These are phyloP conservation scores for Lodderomyces pseudojiufengensis DNA, from an alignment of 1,139 yeast genomes.

Conservation along the genomic window DNA sequence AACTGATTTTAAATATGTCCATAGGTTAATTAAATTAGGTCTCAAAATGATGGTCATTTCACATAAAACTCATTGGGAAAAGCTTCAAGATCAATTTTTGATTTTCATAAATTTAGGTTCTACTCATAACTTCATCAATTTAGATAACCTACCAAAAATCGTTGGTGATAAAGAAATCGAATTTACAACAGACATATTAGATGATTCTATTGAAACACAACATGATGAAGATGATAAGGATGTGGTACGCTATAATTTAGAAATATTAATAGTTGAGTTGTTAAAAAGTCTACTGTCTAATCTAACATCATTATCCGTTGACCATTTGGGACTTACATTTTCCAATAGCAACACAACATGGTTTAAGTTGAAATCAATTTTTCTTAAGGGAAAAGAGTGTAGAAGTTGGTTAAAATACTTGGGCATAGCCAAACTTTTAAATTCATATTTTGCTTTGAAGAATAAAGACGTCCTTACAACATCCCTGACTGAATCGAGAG, in stretches of 20 bases:
- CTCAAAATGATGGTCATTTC: constrained; percentile 24
- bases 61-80: constrained; percentile 28
- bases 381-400: constrained; percentile 18
- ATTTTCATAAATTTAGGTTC: constrained; percentile 34
- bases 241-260: constrained; percentile 18
- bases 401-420: constrained; percentile 32
- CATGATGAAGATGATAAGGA: constrained; percentile 8
- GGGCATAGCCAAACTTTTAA: constrained; percentile 28
- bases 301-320: constrained; percentile 17
- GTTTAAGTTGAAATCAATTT: constrained; percentile 27
- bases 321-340: constrained; percentile 20
- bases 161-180: constrained; percentile 8
- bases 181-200: constrained; percentile 6
- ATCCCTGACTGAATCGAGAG: neutral
- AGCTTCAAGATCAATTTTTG: constrained; percentile 31
- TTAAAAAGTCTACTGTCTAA: constrained; percentile 16
- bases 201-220: constrained; percentile 8
- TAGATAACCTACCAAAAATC: constrained; percentile 11
- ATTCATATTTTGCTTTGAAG: constrained; percentile 21
- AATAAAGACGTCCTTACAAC: constrained; percentile 4
- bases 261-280: constrained; percentile 22
- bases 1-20: constrained; percentile 27
- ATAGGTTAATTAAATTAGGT: constrained; percentile 31
- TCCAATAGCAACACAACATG: constrained; percentile 17
- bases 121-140: constrained; percentile 16